Base-by-base conservation (phyloP, 345 rosid genomes). In the Camelina hispida region DNA sequence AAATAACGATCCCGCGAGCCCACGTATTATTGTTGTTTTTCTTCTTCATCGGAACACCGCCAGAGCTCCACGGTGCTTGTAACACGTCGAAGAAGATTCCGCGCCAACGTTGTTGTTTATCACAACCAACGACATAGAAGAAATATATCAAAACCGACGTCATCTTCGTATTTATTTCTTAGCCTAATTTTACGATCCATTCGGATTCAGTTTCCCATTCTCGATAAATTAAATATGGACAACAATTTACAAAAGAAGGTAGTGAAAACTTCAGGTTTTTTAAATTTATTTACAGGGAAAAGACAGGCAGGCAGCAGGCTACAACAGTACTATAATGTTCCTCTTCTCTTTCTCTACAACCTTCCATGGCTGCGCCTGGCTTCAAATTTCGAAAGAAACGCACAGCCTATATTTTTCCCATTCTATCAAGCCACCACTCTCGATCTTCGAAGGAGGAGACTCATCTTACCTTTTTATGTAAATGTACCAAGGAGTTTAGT, bases 41-140 rank as follows among this genome's bases (percentile, higher is more conserved):
- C n/a, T 28, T 28, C 30, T 4, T 4, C 28, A 25, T 25, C 28
- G 28, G 28, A 25, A 23, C 25, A 23, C 25, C 25, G 97, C 96
- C n/a, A 92, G 92, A 65, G 97, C 97, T 64, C 97, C 98, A 40
- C 98, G 97, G 73, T 89, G 81, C 73, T 82, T 85, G 81, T 93
- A 93, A 81, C 98, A 91, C 17, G 89, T 93, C n/a, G 91, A 88
- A 22, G 97, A 88, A 18, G 96, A 85, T 78, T 91, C 98, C 17
- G 28, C 16, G n/a, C 32, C 57, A 7, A 16, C 50, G 16, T 43
- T 46, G 9, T 46, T 46, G 5, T 14, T 28, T 14, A 28, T 15
- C 22, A 20, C 16, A 58, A n/a, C n/a, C 63, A 37, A 18, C 30
- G 16, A 18, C 38, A 1, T 37, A 37, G 1, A 18, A 18, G 6